phyloP scores from a whole-genome alignment of 257 asterid species.

The Petunia axillaris region DNA sequence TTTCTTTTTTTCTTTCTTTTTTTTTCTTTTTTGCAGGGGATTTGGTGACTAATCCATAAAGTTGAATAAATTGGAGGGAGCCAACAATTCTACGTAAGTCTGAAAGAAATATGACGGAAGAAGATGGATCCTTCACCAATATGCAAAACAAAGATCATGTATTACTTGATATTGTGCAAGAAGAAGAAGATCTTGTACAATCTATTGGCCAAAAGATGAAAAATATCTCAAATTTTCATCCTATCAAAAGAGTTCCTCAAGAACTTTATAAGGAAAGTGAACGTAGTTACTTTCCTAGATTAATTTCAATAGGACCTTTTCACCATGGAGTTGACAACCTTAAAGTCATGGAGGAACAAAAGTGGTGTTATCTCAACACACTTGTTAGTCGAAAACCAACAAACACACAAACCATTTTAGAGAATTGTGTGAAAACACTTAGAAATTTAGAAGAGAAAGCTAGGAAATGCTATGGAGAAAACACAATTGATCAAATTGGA shows the following conservation, averaged over 20 bases:
- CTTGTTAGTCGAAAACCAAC: slow-evolving; percentile 39
- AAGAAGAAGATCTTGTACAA: slow-evolving; percentile 39
- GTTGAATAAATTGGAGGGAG: neutral
- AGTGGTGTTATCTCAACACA: slow-evolving; percentile 55
- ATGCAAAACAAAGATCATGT: slow-evolving; percentile 30
- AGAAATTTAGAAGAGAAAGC: slow-evolving; percentile 43
- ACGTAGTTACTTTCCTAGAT: slow-evolving; percentile 41
- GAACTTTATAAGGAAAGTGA: slow-evolving; percentile 30
- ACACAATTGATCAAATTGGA: slow-evolving; percentile 29
- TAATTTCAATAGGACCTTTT: slow-evolving; percentile 60
- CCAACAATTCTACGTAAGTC: neutral
- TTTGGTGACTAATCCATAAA: neutral
- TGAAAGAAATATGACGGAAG: slow-evolving; percentile 5
- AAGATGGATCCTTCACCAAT: neutral
- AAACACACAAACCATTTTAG: slow-evolving; percentile 39
- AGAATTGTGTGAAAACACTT: slow-evolving; percentile 44
- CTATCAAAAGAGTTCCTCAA: slow-evolving; percentile 40
- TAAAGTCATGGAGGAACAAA: slow-evolving; percentile 38
- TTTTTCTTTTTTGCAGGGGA: neutral
- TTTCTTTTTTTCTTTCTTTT: neutral
- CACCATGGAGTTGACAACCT: slow-evolving; percentile 39
- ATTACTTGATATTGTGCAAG: slow-evolving; percentile 35
- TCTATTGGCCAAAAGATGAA: slow-evolving; percentile 55
- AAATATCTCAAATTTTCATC: slow-evolving; percentile 29
- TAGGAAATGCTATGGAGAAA: slow-evolving; percentile 47